Evolutionary conservation across 352 stramenopile genomes (phyloP).

Genomic region (Globisporangium canariense): DNA sequence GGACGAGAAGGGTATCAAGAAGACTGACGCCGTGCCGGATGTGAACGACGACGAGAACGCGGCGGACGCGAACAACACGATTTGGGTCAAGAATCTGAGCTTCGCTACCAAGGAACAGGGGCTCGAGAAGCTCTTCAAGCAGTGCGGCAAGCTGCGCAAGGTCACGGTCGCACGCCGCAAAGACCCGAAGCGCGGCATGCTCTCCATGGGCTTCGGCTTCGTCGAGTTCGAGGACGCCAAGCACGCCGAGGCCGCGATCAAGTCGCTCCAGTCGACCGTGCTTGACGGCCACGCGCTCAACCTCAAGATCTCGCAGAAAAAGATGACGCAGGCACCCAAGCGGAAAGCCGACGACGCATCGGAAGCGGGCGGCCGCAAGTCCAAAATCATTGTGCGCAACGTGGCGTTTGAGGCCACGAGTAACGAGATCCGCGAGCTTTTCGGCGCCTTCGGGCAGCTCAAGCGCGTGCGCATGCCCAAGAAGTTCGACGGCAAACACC

Average conservation of each 20-base stretch:
- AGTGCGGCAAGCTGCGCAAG: slow-evolving; percentile 73
- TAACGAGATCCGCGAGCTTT: slow-evolving; percentile 96
- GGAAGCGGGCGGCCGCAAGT: slow-evolving; percentile 48
- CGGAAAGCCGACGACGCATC: slow-evolving; percentile 32
- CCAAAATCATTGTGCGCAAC: slow-evolving; percentile 99
- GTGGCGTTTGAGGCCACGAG: slow-evolving; percentile 97
- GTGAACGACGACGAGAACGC: slow-evolving; percentile 69
- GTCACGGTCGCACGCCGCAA: slow-evolving; percentile 86
- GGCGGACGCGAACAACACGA: slow-evolving; percentile 71
- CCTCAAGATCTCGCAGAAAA: slow-evolving; percentile 93
- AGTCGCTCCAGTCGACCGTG: slow-evolving; percentile 74
- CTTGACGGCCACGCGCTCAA: slow-evolving; percentile 95
- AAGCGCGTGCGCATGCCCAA: slow-evolving; percentile 98
- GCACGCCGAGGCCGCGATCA: slow-evolving; percentile 81
- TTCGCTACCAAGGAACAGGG: slow-evolving; percentile 92
- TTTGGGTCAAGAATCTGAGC: slow-evolving; percentile 99
- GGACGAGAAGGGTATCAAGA: slow-evolving; percentile 58
- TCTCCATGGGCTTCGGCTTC: slow-evolving; percentile 99
- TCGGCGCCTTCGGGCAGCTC: slow-evolving; percentile 96
- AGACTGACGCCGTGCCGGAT: slow-evolving; percentile 45
- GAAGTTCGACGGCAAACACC: slow-evolving; percentile 97
- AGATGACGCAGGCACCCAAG: slow-evolving; percentile 41
- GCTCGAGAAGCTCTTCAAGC: slow-evolving; percentile 75
- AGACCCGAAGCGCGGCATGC: slow-evolving; percentile 71
- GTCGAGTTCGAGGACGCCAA: slow-evolving; percentile 94